phyloP scores from a whole-genome alignment of 768 basidiomycete species.

The Gymnopilus junonius region DNA sequence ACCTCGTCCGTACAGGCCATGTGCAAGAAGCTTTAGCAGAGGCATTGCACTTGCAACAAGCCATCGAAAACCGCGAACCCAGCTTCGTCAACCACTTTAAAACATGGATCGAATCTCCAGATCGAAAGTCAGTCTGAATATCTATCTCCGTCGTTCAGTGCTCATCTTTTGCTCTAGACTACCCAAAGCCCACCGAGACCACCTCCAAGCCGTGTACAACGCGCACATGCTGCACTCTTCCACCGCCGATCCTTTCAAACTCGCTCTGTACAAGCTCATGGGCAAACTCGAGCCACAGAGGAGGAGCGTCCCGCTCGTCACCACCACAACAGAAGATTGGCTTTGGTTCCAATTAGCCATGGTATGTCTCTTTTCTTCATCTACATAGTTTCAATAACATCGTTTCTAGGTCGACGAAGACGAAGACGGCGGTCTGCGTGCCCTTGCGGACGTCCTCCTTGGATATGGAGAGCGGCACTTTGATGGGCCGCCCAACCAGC shows the following conservation, averaged over 20 bases:
- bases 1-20: slow-evolving; percentile 87
- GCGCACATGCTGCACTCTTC: slow-evolving; percentile 89
- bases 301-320: slow-evolving; percentile 82
- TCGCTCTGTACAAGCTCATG: slow-evolving; percentile 94
- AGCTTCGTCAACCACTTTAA: slow-evolving; percentile 84
- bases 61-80: slow-evolving; percentile 77
- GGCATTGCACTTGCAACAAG: slow-evolving; percentile 68
- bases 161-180: slow-evolving; percentile 44
- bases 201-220: slow-evolving; percentile 80
- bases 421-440: slow-evolving; percentile 75
- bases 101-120: slow-evolving; percentile 81
- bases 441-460: slow-evolving; percentile 74
- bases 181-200: slow-evolving; percentile 76
- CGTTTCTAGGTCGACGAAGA: slow-evolving; percentile 72
- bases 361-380: slow-evolving; percentile 37
- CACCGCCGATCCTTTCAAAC: slow-evolving; percentile 92
- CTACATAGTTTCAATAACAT: not conserved
- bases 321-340: slow-evolving; percentile 96
- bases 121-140: slow-evolving; percentile 61
- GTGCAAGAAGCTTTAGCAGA: slow-evolving; percentile 80
- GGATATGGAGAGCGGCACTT: slow-evolving; percentile 86
- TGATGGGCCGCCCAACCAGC: slow-evolving; percentile 65
- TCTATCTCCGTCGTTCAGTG: not conserved
- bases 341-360: slow-evolving; percentile 96
- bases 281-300: slow-evolving; percentile 87